Percentiles rank a stretch among this genome's conserved stretches.
phyloP scores from a whole-genome alignment of 192 early-diverging fungal genomes.

The Polychytrium aggregatum region DNA sequence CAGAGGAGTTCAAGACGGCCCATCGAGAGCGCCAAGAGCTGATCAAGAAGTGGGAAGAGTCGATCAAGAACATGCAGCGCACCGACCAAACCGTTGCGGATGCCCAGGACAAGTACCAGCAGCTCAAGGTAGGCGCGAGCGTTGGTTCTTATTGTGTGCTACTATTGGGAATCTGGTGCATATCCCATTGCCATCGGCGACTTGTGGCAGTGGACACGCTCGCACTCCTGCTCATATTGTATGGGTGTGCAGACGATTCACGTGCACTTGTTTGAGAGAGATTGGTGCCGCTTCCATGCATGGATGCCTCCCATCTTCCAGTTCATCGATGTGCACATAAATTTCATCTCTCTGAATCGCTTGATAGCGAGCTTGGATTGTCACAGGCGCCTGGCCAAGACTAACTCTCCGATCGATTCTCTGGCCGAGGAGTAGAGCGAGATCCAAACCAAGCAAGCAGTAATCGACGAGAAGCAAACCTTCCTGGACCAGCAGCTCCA shows the following conservation, averaged over 20 bases:
- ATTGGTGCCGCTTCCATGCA: too few species aligned
- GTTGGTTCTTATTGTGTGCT: not conserved
- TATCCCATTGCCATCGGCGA: too few species aligned
- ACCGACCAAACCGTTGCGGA: slow-evolving; percentile 35
- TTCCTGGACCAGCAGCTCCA: slow-evolving; percentile 33
- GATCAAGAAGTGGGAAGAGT: slow-evolving; percentile 41
- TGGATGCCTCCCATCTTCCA: too few species aligned
- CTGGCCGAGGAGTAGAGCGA: too few species aligned
- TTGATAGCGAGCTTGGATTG: too few species aligned
- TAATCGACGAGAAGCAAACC: slow-evolving; percentile 38
- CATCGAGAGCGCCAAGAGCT: slow-evolving; percentile 45
- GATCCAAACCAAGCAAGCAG: slow-evolving; percentile 22
- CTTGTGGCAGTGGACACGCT: too few species aligned
- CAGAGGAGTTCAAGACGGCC: slow-evolving; percentile 37
- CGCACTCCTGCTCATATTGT: not conserved
- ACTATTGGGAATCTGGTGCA: not conserved
- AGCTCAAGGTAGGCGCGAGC: slow-evolving; percentile 19
- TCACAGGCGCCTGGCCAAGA: too few species aligned
- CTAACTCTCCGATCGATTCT: too few species aligned
- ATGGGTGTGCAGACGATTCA: too few species aligned
- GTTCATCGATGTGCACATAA: too few species aligned
- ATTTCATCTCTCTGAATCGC: too few species aligned
- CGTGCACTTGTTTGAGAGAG: too few species aligned
- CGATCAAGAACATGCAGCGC: slow-evolving; percentile 37
- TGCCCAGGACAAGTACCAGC: slow-evolving; percentile 25